These are phyloP conservation scores for Microdochium nivale DNA, from an alignment of 2,329 filamentous ascomycete species.

Conservation along the genomic window DNA sequence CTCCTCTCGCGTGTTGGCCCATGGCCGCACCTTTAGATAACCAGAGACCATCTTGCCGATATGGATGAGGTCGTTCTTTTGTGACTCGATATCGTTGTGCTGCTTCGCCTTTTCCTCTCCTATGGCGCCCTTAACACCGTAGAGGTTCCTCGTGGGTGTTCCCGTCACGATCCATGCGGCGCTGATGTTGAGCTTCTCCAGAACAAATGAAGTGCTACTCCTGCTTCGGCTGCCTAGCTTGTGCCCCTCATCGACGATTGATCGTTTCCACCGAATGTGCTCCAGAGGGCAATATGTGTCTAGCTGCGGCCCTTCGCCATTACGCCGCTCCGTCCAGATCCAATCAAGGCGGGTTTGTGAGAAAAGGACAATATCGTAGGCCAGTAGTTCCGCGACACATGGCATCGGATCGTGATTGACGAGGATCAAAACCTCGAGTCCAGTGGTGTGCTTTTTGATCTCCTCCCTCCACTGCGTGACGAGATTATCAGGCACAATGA, in stretches of 20 bases:
- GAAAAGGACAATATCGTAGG: constrained; percentile 72
- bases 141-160: constrained; percentile 77
- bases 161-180: constrained; percentile 85
- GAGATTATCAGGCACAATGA: constrained; percentile 78
- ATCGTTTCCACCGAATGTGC: constrained; percentile 71
- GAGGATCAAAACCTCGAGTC: constrained; percentile 57
- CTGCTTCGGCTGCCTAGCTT: constrained; percentile 61
- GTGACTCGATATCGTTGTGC: constrained; percentile 27
- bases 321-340: constrained; percentile 38
- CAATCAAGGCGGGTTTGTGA: constrained; percentile 65
- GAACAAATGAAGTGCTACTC: constrained; percentile 43
- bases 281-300: constrained; percentile 51
- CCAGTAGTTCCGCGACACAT: constrained; percentile 43
- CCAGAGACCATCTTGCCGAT: constrained; percentile 57
- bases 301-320: constrained; percentile 16
- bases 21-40: constrained; percentile 71
- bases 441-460: constrained; percentile 66
- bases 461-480: constrained; percentile 78
- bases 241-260: constrained; percentile 91
- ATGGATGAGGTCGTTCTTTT: constrained; percentile 59
- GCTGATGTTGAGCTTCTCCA: constrained; percentile 52
- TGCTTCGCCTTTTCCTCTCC: constrained; percentile 7
- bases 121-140: constrained; percentile 52
- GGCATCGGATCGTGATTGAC: constrained; percentile 49
- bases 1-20: constrained; percentile 53